phyloP scores from a whole-genome alignment of 2,329 filamentous ascomycete genomes.

The Teratosphaeria zuluensis region DNA sequence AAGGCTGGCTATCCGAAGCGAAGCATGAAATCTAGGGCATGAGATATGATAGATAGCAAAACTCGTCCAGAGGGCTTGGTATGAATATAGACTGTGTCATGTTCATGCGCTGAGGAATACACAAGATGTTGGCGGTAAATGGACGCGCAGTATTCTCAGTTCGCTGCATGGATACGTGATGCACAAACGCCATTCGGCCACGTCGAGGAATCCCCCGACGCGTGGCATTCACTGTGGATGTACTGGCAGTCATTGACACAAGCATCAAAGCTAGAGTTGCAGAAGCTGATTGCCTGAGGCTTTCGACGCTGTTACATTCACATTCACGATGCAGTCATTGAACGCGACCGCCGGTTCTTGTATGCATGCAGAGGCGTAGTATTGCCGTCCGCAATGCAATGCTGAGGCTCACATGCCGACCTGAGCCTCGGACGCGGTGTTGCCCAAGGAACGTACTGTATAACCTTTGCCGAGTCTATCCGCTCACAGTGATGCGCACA shows the following conservation, averaged over 20 bases:
- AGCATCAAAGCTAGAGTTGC: neutral
- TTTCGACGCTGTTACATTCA: neutral
- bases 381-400: neutral
- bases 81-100: no score
- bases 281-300: neutral
- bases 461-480: neutral
- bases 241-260: neutral
- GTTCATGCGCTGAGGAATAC: no score
- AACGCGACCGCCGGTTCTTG: neutral
- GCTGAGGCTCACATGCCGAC: neutral
- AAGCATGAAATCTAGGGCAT: no score
- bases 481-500: no score
- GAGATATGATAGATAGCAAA: no score
- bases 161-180: neutral
- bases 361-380: neutral
- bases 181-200: neutral
- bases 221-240: neutral
- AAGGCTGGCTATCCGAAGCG: no score
- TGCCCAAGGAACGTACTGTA: neutral
- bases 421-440: no score
- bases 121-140: no score
- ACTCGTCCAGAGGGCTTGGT: no score
- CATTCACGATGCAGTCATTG: neutral
- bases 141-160: no score
- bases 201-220: neutral